Base-by-base conservation (phyloP, 2,329 filamentous ascomycete species). In the Fusarium neocosmosporiellum region DNA sequence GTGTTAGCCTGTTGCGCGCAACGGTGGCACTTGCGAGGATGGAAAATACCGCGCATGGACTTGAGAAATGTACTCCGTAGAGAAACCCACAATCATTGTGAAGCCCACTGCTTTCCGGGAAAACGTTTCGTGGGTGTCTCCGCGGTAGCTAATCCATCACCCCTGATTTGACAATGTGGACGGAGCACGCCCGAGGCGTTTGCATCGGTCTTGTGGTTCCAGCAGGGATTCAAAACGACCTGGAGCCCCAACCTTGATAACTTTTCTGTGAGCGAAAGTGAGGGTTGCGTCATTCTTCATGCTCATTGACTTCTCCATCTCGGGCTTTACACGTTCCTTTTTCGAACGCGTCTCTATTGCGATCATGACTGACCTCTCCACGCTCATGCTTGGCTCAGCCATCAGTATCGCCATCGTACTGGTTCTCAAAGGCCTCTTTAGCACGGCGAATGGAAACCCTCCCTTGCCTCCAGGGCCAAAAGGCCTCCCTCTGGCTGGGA, bases 401-500 rank as follows among this genome's bases (percentile, higher is more conserved):
- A 16, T 65, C 11, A 14, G 31, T 5, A 16, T 63, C 31, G 31
- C 31, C 8, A 11, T 64, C 2, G 24, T 57, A 2, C 8, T 59
- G 9, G 8, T 39, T 13, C 4, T 65, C 13, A 33, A 33, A 11
- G 7, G 24, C 7, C 9, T 46, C 13, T 20, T 61, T 16, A 14
- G 33, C 18, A 2, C 33, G 4, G 1, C 5, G 1, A 61, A 34
- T 6, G 20, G 1, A 60, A 58, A 10, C 11, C 43, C 27, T 27
- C 57, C 50, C 29, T 63, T 74, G 2, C 73, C 73, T 2, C 73
- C 73, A 1, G 73, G 73, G 0, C 73, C 73, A 0, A 75, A 66
- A 14, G 64, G 71, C 1, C 22, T 75, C 6, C 73, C 73, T 27
- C 2, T 75, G 4, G 2, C 72, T 1, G 73, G 70, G 4, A 75